Base-by-base conservation (phyloP, 768 basidiomycete genomes). In the Butyriboletus loyo region DNA sequence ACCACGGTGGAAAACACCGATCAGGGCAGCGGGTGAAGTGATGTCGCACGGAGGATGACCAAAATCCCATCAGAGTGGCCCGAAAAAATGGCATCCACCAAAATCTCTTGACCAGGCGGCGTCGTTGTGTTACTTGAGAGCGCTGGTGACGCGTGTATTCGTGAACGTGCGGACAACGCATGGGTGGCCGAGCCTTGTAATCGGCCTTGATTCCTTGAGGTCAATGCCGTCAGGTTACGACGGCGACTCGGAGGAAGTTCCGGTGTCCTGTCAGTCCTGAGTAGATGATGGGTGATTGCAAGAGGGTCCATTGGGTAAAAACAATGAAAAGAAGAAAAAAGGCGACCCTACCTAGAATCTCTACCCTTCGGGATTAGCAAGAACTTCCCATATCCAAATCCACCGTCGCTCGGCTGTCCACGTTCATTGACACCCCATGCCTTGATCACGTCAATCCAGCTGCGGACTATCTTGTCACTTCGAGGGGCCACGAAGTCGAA, bases 1-100 rank as follows among this genome's bases (percentile, higher is more conserved):
- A 13, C 11, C 21, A 10, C 14, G 7, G 21, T 15, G 9, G 3
- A 13, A 4, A 35, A 17, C 38, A 36, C n/a, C 15, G 32, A 45
- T 21, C 41, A 25, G 41, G 31, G 17, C 22, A 21, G 32, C 17
- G 36, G 6, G 32, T 42, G 39, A 9, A 61, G 49, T 34, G 70
- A 64, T 32, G 79, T 76, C 42, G 76, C 72, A 21, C 89, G 81
- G 13, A 92, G 70, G 58, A 92, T 88, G 56, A 89, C 86, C 74
- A 92, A 82, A 51, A 92, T 74, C 5, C 89, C 89, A 63, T 92
- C 89, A 27, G 89, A 91, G 65, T 91, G 89, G 5, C 86, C 89
- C 31, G 87, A 89, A 64, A 92, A 90, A 49, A 92, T 90, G 2
- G 88, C 86, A 61, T 91, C 89, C 13, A 91, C 87, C 30, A 74